Evolutionary conservation across 352 stramenopile genomes (phyloP).

Genomic region (Globisporangium middletonii): DNA sequence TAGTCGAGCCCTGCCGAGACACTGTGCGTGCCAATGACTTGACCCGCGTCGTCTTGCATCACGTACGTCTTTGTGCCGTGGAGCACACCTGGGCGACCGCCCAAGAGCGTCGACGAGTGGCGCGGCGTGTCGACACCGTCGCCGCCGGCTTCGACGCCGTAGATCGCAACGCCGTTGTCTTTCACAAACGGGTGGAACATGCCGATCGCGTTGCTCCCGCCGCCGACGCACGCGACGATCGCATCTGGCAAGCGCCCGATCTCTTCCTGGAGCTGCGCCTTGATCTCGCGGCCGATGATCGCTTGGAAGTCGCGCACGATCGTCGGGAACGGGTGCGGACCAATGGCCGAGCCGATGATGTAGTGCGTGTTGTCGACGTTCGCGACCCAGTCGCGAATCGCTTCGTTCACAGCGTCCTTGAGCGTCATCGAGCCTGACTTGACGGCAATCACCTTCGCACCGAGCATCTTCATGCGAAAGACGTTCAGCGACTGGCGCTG

Average conservation of each 20-base stretch:
- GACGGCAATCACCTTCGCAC: conserved; percentile 97
- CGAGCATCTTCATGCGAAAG: conserved; percentile 99
- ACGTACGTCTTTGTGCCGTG: conserved; percentile 98
- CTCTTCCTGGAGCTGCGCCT: conserved; percentile 92
- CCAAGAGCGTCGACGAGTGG: conserved; percentile 94
- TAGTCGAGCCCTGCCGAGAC: conserved; percentile 97
- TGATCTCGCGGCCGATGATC: conserved; percentile 94
- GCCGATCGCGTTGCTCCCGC: conserved; percentile 98
- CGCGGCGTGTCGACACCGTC: conserved; percentile 85
- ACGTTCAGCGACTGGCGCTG: conserved; percentile 97
- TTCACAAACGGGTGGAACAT: conserved; percentile 97
- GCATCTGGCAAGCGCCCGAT: conserved; percentile 93
- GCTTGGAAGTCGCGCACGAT: conserved; percentile 98
- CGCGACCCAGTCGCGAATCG: conserved; percentile 98
- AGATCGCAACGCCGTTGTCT: conserved; percentile 90
- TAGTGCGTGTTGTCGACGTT: conserved; percentile 99
- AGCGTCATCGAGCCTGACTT: conserved; percentile 94
- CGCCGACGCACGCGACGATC: conserved; percentile 96
- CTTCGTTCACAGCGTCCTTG: conserved; percentile 99
- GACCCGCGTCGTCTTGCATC: conserved; percentile 93
- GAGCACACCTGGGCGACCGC: conserved; percentile 93
- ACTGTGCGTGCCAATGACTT: conserved; percentile 95
- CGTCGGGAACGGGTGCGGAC: conserved; percentile 96
- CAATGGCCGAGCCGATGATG: conserved; percentile 97
- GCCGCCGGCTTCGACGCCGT: conserved; percentile 96